Conservation (phyloP, 371 early-diverging fungal species). For the Mortierella sp. region DNA sequence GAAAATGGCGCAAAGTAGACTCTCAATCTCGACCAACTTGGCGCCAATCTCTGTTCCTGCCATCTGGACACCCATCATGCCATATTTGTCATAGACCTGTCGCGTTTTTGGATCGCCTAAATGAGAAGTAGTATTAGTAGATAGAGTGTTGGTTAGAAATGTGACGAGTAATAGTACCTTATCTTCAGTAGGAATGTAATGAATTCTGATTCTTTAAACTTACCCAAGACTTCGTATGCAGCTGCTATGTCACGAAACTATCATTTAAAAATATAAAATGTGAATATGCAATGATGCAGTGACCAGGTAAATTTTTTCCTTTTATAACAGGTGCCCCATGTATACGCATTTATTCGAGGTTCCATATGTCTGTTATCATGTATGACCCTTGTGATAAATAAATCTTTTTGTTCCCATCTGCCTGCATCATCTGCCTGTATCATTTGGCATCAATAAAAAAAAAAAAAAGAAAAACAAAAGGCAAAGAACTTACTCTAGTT, state of each 20-base stretch:
- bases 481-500: slow-evolving; percentile 32
- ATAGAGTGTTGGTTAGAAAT: neutral
- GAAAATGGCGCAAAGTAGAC: slow-evolving; percentile 76
- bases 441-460: neutral
- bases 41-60: slow-evolving; percentile 79
- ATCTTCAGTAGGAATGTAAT: neutral
- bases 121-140: neutral
- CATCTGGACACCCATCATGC: slow-evolving; percentile 89
- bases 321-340: no score
- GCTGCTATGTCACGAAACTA: slow-evolving; percentile 82
- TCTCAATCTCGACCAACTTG: slow-evolving; percentile 80
- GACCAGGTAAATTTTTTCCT: no score
- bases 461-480: neutral
- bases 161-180: neutral
- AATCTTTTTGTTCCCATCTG: no score
- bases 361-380: neutral
- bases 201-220: neutral
- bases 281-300: no score
- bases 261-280: neutral
- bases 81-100: slow-evolving; percentile 87
- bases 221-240: slow-evolving; percentile 83
- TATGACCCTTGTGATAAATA: no score
- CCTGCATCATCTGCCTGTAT: neutral
- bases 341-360: no score
- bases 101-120: slow-evolving; percentile 82